A percentile compares a stretch with the other conserved stretches of the same genome.
Conservation (phyloP, 2,329 filamentous ascomycete species). For the Fusarium drepaniforme region DNA sequence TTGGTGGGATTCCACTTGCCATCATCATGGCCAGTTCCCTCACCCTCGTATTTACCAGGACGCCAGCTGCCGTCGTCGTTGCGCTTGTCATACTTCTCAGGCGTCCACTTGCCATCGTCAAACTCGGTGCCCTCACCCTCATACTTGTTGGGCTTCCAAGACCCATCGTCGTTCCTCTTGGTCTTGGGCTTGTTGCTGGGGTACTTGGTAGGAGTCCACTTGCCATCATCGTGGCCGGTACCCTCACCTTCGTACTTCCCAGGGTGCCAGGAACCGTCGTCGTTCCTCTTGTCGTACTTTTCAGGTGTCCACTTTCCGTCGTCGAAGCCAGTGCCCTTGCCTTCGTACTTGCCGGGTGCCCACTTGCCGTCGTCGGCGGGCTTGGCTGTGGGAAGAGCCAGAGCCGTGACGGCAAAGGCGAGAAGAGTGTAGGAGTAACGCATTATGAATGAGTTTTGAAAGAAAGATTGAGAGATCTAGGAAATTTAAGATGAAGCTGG, state of each 20-base stretch:
- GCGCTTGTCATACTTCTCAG: conserved; percentile 11
- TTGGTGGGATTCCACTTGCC: conserved; percentile 7
- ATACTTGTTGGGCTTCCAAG: not conserved
- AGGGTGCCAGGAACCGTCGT: conserved; percentile 13
- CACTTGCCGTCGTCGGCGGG: conserved; percentile 19
- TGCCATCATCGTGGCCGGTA: conserved; percentile 9
- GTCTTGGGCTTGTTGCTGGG: not conserved
- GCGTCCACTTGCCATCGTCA: not conserved
- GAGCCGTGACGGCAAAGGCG: conserved; percentile 39
- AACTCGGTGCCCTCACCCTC: not conserved
- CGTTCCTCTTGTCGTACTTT: conserved; percentile 7
- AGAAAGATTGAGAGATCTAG: not conserved
- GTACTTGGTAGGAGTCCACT: conserved; percentile 7
- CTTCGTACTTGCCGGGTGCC: conserved; percentile 29
- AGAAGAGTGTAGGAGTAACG: conserved; percentile 39
- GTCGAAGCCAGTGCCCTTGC: conserved; percentile 8
- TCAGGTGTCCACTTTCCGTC: conserved; percentile 11
- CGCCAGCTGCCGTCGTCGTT: conserved; percentile 14
- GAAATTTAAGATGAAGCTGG: not conserved
- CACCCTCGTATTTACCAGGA: conserved; percentile 29
- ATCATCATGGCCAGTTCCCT: conserved; percentile 10
- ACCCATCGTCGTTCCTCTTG: conserved; percentile 21
- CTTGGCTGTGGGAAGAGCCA: conserved; percentile 36
- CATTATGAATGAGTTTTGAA: conserved; percentile 16
- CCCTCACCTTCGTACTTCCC: conserved; percentile 13